Evolutionary conservation across 345 rosid species (phyloP).

Genomic region (Eucalyptus erythrocorys): DNA sequence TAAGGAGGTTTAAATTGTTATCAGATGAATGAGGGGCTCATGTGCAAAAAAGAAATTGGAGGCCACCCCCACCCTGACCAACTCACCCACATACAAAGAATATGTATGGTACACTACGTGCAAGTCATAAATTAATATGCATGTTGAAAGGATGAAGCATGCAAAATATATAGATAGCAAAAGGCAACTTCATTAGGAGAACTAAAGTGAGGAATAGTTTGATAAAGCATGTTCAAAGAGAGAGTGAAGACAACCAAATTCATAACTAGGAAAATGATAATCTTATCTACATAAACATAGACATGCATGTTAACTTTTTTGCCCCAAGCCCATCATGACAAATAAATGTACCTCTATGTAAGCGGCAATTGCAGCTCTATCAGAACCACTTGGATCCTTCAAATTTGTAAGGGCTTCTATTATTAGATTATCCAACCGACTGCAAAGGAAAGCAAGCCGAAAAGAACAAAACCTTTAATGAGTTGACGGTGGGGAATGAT

Average conservation of each 20-base stretch:
- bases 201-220: neutral
- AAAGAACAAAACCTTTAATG: neutral
- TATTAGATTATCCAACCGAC: conserved; percentile 74
- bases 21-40: neutral
- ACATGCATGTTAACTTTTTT: neutral
- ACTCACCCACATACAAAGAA: neutral
- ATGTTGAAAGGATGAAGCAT: neutral
- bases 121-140: neutral
- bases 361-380: conserved; percentile 58
- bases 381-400: conserved; percentile 84
- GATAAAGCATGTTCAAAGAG: neutral
- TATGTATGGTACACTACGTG: neutral
- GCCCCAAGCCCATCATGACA: neutral
- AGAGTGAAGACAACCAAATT: neutral
- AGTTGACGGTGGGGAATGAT: neutral
- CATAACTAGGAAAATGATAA: neutral
- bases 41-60: neutral
- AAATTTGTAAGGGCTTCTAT: conserved; percentile 66
- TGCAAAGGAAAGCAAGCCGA: neutral
- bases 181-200: neutral
- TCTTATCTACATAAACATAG: neutral
- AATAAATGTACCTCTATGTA: conserved; percentile 63
- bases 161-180: neutral
- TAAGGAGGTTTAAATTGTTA: neutral
- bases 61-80: neutral